phyloP scores from a whole-genome alignment of 164 flowering plant genomes.

The Vitis amurensis region DNA sequence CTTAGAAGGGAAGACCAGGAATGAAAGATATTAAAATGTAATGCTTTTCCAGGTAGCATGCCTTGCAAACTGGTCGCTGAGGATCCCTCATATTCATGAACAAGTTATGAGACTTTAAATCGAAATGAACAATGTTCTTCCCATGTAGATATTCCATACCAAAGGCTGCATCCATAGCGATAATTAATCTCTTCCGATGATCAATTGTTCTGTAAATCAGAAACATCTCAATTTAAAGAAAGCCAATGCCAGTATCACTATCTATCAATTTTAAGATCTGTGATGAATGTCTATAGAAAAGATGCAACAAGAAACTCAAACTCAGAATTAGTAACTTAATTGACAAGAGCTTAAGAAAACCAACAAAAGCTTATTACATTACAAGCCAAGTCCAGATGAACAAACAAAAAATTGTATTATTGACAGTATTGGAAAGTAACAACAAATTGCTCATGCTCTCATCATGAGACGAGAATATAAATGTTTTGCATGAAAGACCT shows the following conservation, averaged over 20 bases:
- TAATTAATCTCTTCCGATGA: constrained; percentile 50
- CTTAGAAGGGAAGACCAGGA: not conserved
- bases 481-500: too few relatives aligned
- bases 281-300: not conserved
- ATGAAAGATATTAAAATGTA: not conserved
- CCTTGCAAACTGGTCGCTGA: constrained; percentile 54
- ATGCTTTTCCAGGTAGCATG: constrained; percentile 1
- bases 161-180: constrained; percentile 61
- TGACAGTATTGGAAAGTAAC: too few relatives aligned
- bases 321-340: too few relatives aligned
- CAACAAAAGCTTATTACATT: too few relatives aligned
- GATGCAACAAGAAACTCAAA: too few relatives aligned
- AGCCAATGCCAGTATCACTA: not conserved
- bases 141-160: constrained; percentile 57
- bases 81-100: constrained; percentile 55
- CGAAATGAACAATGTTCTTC: constrained; percentile 54
- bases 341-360: too few relatives aligned
- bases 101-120: constrained; percentile 50
- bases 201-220: constrained; percentile 38
- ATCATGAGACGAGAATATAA: too few relatives aligned
- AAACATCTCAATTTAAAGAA: not conserved
- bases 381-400: too few relatives aligned
- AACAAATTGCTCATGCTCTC: too few relatives aligned
- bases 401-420: too few relatives aligned
- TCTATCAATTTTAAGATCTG: too few relatives aligned